phyloP scores from a whole-genome alignment of 2,329 filamentous ascomycete genomes.

The Coniella vitis region DNA sequence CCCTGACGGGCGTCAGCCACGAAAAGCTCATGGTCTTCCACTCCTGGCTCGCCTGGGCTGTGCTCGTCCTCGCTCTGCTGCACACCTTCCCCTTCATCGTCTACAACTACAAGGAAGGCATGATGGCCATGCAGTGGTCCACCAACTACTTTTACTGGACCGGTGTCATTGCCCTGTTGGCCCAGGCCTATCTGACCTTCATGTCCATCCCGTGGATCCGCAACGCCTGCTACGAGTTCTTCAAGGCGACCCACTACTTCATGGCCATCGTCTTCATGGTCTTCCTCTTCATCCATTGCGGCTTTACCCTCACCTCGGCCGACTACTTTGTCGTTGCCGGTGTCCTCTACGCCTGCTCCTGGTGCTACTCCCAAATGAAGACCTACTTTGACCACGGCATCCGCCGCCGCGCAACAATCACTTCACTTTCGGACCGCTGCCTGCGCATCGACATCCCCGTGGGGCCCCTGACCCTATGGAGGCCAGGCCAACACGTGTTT shows the following conservation, averaged over 20 bases:
- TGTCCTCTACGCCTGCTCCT: slow-evolving; percentile 2
- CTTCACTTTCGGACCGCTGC: background rate
- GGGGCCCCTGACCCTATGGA: slow-evolving; percentile 2
- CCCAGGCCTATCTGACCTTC: slow-evolving; percentile 5
- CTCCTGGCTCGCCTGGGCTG: slow-evolving; percentile 3
- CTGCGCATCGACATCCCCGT: slow-evolving; percentile 5
- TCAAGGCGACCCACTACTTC: slow-evolving; percentile 7
- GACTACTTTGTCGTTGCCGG: slow-evolving; percentile 9
- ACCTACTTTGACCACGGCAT: slow-evolving; percentile 11
- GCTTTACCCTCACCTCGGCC: background rate
- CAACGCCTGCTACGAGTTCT: slow-evolving; percentile 7
- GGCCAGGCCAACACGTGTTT: slow-evolving; percentile 10
- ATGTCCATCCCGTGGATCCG: slow-evolving; percentile 6
- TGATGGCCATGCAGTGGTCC: slow-evolving; percentile 4
- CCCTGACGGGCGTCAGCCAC: slow-evolving; percentile 4
- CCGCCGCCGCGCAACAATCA: slow-evolving; percentile 1
- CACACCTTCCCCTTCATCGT: slow-evolving; percentile 8
- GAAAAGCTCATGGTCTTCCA: slow-evolving; percentile 10
- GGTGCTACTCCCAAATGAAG: slow-evolving; percentile 6
- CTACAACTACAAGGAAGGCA: slow-evolving; percentile 1
- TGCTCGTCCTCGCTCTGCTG: slow-evolving; percentile 3
- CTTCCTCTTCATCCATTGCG: slow-evolving; percentile 7
- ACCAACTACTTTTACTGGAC: slow-evolving; percentile 7
- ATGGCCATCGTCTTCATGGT: slow-evolving; percentile 8
- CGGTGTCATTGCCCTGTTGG: background rate